Percentiles rank a stretch among this genome's conserved stretches.
Conservation (phyloP, 345 rosid species). For the Acer yangbiense region DNA sequence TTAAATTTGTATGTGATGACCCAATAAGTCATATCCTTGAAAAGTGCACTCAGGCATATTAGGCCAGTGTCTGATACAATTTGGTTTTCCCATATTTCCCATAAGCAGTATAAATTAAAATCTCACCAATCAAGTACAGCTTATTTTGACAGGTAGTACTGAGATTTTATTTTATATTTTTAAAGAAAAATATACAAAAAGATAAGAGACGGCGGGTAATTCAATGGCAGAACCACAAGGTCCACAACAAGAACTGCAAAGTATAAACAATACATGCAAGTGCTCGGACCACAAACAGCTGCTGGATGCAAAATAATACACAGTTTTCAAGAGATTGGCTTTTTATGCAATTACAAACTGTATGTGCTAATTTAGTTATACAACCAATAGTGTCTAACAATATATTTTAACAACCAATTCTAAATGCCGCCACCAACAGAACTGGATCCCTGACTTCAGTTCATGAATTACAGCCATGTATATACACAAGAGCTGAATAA, state of each 20-base stretch:
- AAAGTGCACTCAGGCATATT: not conserved
- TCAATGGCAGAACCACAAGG: not conserved
- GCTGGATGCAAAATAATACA: not conserved
- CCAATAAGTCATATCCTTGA: not conserved
- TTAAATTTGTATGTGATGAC: not conserved
- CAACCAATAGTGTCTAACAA: not conserved
- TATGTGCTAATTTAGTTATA: not conserved
- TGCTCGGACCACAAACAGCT: too few species aligned
- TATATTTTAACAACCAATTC: not conserved
- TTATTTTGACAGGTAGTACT: not conserved
- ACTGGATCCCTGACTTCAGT: not conserved
- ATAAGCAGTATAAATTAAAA: not conserved
- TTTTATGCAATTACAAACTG: not conserved
- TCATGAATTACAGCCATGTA: not conserved
- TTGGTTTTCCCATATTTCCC: not conserved
- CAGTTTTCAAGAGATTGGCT: not conserved
- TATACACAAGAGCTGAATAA: not conserved
- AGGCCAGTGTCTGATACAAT: not conserved
- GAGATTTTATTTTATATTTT: not conserved
- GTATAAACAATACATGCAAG: not conserved
- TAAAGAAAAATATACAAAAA: not conserved
- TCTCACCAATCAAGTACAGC: not conserved
- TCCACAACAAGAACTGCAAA: too few species aligned
- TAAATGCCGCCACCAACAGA: slow-evolving; percentile 10
- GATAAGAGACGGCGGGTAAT: too few species aligned